phyloP scores from a whole-genome alignment of 345 rosid genomes.

The Psidium friedrichsthalianum region DNA sequence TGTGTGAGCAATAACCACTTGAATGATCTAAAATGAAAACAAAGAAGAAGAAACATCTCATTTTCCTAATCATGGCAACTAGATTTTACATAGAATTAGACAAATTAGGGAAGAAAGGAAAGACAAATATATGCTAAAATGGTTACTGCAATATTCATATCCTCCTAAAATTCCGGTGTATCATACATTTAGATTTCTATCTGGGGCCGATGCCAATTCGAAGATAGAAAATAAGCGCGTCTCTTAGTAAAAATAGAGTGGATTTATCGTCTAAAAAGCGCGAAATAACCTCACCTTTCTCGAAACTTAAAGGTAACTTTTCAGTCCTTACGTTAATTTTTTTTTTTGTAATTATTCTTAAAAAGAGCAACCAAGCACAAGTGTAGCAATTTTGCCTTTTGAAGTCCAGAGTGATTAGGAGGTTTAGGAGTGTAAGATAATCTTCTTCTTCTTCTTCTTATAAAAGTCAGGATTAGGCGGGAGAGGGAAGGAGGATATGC shows the following conservation, averaged over 20 bases:
- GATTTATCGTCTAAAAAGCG: too few species aligned
- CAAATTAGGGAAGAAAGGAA: neutral
- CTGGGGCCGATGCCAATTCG: neutral
- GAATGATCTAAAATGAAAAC: neutral
- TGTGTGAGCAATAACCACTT: neutral
- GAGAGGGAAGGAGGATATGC: neutral
- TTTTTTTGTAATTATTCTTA: neutral
- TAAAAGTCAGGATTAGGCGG: neutral
- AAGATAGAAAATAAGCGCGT: neutral
- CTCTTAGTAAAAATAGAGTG: too few species aligned
- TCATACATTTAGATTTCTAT: neutral
- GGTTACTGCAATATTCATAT: neutral
- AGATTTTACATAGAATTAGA: neutral
- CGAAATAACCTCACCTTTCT: neutral
- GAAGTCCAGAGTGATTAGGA: neutral
- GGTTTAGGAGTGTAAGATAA: neutral
- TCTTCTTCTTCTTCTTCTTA: neutral
- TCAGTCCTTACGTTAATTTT: neutral
- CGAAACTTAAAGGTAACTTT: neutral
- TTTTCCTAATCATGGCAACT: neutral
- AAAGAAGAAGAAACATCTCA: neutral
- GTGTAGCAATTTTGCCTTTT: neutral
- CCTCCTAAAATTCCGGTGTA: neutral
- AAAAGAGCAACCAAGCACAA: neutral
- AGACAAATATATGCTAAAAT: neutral